Base-by-base conservation (phyloP, 2,329 filamentous ascomycete genomes). In the Cladophialophora carrionii region DNA sequence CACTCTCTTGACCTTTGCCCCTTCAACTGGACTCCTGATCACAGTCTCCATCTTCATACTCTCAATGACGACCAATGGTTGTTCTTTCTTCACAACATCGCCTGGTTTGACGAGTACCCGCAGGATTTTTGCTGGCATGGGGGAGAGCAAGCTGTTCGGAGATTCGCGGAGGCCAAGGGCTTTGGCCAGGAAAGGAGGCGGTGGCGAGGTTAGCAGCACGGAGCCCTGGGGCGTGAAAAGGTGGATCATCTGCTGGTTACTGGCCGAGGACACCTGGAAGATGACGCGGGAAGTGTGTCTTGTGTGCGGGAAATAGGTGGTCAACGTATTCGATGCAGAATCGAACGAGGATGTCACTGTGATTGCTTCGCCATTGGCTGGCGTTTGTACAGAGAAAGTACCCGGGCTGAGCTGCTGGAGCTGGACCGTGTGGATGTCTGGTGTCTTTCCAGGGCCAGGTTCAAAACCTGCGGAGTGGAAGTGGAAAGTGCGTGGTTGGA, bases 121-220 rank as follows among this genome's bases (percentile, higher is more conserved):
- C 67, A 99, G 80, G 29, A 99, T 89, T 80, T 98, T 98, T 79
- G 95, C 98, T 1, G 95, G 95, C 95, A 99, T 99, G 0, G 95
- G 95, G 24, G 95, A 92, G 26, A 91, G 83, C 1, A 98, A 92
- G 60, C 90, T 95, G 65, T 94, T 93, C 6, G 88, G 83, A 0
- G 85, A 84, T 73, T 96, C 91, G 76, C 91, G 93, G 68, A 90
- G 80, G 0, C 94, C 93, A 7, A 97, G 82, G 0, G 92, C 92
- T 78, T 96, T 94, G 72, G 92, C 90, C 64, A 90, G 89, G 92
- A 93, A 99, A 52, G 82, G 82, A 0, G 94, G 92, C 52, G 81
- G 77, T 0, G 82, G 80, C 24, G 86, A 77, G 9, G 79, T 77
- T 4, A 90, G 76, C 1, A 83, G 80, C 72, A 87, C 85, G 68